phyloP scores from a whole-genome alignment of 192 early-diverging fungal species.

The Podila epicladia region DNA sequence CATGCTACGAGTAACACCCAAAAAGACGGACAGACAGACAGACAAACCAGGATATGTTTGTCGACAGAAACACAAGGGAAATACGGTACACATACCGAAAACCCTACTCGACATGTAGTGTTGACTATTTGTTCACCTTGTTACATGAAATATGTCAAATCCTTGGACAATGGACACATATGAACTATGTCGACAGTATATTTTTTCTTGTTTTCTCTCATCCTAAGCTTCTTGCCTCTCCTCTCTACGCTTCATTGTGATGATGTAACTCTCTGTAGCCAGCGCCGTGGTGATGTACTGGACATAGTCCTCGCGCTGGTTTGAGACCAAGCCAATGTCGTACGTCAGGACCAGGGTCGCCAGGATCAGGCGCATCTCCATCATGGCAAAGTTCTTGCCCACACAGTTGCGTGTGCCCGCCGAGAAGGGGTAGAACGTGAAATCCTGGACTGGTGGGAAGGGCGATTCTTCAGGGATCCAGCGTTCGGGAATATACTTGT shows the following conservation, averaged over 20 bases:
- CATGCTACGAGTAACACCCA: too few relatives aligned
- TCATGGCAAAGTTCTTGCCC: conserved; percentile 58
- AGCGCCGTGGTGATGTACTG: conserved; percentile 54
- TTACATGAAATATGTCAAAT: too few relatives aligned
- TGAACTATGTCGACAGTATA: too few relatives aligned
- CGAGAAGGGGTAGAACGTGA: conserved; percentile 56
- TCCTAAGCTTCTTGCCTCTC: not conserved
- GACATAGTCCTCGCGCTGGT: conserved; percentile 51
- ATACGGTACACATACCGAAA: too few relatives aligned
- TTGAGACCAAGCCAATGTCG: conserved; percentile 50
- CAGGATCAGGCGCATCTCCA: conserved; percentile 60
- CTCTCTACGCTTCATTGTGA: conserved; percentile 24
- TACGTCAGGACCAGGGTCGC: conserved; percentile 54
- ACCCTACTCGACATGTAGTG: too few relatives aligned
- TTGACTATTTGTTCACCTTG: too few relatives aligned
- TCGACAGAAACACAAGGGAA: too few relatives aligned
- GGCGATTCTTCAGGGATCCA: conserved; percentile 46
- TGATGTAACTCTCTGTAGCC: conserved; percentile 48
- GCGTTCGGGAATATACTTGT: conserved; percentile 64
- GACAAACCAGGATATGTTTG: too few relatives aligned
- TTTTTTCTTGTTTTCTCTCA: too few relatives aligned
- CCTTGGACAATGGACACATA: too few relatives aligned
- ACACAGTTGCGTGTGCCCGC: conserved; percentile 58
- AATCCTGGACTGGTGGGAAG: conserved; percentile 19
- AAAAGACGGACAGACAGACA: too few relatives aligned